Conservation (phyloP, 352 stramenopile genomes). For the Pythium vanterpoolii region DNA sequence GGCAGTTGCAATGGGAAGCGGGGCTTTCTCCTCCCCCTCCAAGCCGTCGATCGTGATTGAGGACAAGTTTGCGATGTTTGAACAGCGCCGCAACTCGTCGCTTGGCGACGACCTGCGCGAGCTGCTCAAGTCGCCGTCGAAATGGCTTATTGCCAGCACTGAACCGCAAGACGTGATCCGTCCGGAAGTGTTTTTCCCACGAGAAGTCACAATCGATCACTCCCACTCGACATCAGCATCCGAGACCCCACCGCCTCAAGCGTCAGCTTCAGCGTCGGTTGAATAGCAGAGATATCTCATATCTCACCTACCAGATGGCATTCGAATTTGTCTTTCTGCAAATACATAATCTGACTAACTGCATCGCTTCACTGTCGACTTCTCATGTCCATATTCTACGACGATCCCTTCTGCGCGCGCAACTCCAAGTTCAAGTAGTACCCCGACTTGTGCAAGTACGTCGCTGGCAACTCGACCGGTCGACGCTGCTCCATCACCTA, state of each 20-base stretch:
- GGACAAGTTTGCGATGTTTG: constrained; percentile 20
- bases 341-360: background rate
- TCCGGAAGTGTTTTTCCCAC: constrained; percentile 54
- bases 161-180: constrained; percentile 30
- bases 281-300: background rate
- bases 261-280: background rate
- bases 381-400: background rate
- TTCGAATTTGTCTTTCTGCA: background rate
- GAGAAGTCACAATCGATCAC: constrained; percentile 37
- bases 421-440: constrained; percentile 73
- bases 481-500: constrained; percentile 67
- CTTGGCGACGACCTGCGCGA: constrained; percentile 67
- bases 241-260: background rate
- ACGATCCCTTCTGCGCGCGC: constrained; percentile 44
- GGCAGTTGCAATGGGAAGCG: no score
- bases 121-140: constrained; percentile 51
- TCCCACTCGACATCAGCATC: constrained; percentile 3
- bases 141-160: constrained; percentile 45
- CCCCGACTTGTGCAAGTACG: constrained; percentile 78
- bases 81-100: constrained; percentile 42
- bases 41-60: constrained; percentile 42
- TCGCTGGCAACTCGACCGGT: constrained; percentile 66
- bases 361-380: background rate
- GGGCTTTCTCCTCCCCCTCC: background rate
- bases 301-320: background rate